These are phyloP conservation scores for Sporobolomyces pararoseus DNA, from an alignment of 768 basidiomycete genomes.

Conservation along the genomic window DNA sequence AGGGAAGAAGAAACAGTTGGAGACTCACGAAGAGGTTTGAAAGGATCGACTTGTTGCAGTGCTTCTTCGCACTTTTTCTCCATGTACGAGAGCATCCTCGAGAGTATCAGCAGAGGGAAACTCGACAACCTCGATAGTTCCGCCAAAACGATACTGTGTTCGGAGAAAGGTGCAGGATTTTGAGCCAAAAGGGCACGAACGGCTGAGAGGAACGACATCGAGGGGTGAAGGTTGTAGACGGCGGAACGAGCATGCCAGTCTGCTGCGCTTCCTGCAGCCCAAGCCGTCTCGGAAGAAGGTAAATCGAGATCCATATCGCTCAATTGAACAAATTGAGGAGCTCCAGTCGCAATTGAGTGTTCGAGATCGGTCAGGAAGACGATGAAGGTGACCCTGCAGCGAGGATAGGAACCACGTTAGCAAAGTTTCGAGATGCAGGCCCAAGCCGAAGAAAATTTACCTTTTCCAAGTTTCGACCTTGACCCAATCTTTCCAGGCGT, in stretches of 20 bases:
- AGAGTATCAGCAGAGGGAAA: slow-evolving; percentile 37
- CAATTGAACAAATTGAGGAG: slow-evolving; percentile 23
- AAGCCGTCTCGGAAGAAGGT: slow-evolving; percentile 23
- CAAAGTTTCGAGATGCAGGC: too few species aligned
- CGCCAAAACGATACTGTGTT: slow-evolving; percentile 18
- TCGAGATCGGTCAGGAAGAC: slow-evolving; percentile 41
- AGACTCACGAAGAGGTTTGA: slow-evolving; percentile 22
- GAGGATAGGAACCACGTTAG: background rate
- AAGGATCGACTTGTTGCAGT: slow-evolving; percentile 29
- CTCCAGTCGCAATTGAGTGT: slow-evolving; percentile 12
- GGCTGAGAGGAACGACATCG: slow-evolving; percentile 27
- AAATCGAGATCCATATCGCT: slow-evolving; percentile 31
- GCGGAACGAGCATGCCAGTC: slow-evolving; percentile 11
- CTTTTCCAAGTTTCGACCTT: slow-evolving; percentile 35
- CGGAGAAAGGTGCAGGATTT: slow-evolving; percentile 13
- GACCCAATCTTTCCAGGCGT: slow-evolving; percentile 32
- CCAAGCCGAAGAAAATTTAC: background rate
- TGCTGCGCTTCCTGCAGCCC: slow-evolving; percentile 15
- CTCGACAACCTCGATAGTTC: slow-evolving; percentile 21
- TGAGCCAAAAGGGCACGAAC: slow-evolving; percentile 27
- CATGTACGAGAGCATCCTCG: slow-evolving; percentile 28
- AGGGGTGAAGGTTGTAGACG: background rate
- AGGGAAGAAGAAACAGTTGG: background rate
- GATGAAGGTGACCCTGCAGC: slow-evolving; percentile 37
- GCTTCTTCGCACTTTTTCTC: slow-evolving; percentile 41